Percentiles rank a stretch among this genome's conserved stretches.
These are phyloP conservation scores for Malassezia yamatoensis DNA, from an alignment of 1,284 basidiomycete genomes.

Conservation along the genomic window DNA sequence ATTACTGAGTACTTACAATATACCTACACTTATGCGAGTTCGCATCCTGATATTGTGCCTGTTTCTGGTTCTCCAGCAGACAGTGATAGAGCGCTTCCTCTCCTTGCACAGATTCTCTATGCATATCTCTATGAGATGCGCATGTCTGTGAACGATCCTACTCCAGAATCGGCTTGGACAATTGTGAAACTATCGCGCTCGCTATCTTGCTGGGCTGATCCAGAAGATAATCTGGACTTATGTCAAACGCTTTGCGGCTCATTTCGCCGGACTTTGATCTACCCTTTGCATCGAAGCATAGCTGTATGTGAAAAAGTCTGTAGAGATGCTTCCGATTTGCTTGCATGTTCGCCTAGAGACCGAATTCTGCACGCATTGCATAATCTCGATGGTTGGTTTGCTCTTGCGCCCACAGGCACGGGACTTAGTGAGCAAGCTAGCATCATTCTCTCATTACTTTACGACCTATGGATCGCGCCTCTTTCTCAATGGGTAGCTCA, in stretches of 20 bases:
- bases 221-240: not conserved
- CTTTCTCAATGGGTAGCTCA: not conserved
- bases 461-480: constrained; percentile 13
- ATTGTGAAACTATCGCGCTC: constrained; percentile 17
- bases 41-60: not conserved
- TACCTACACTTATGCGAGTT: too few relatives aligned
- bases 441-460: constrained; percentile 8
- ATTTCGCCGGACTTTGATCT: constrained; percentile 18
- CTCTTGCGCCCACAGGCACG: constrained; percentile 10
- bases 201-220: constrained; percentile 1
- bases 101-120: constrained; percentile 18
- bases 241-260: constrained; percentile 8
- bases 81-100: not conserved
- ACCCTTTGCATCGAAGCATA: constrained; percentile 18
- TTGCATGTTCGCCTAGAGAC: not conserved
- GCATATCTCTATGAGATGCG: constrained; percentile 19
- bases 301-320: constrained; percentile 15
- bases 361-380: constrained; percentile 1
- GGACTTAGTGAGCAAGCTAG: constrained; percentile 8
- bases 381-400: constrained; percentile 12
- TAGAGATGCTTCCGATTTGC: constrained; percentile 1
- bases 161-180: constrained; percentile 20
- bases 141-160: constrained; percentile 12
- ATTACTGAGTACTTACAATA: constrained; percentile 9
- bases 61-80: not conserved